Evolutionary conservation across 495 filamentous ascomycete genomes (phyloP).

Genomic region (Podospora pseudoanserina): DNA sequence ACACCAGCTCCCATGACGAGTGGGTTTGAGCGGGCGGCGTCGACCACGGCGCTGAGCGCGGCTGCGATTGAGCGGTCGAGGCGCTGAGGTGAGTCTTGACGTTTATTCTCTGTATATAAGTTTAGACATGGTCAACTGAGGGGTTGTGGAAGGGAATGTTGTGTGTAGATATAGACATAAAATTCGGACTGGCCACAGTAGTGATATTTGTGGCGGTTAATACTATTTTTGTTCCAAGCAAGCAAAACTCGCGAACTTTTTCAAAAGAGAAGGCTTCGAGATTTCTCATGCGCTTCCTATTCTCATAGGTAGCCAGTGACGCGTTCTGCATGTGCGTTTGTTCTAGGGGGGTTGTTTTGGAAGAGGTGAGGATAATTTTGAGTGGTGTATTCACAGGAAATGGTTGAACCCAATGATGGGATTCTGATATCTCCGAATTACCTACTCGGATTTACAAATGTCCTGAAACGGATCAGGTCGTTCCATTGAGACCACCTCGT

Average conservation of each 20-base stretch:
- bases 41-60: slow-evolving; percentile 29
- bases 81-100: slow-evolving; percentile 17
- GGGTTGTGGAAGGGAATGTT: background rate
- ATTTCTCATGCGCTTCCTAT: too few species aligned
- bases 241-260: background rate
- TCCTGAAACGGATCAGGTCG: too few species aligned
- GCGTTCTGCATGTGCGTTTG: too few species aligned
- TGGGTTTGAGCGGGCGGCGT: slow-evolving; percentile 29
- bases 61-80: slow-evolving; percentile 33
- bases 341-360: too few species aligned
- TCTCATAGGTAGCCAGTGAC: too few species aligned
- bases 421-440: too few species aligned
- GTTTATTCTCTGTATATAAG: slow-evolving; percentile 10
- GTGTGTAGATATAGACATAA: slow-evolving; percentile 17
- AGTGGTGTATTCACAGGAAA: background rate
- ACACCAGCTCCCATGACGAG: slow-evolving; percentile 60
- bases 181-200: background rate
- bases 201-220: background rate
- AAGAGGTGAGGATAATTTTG: too few species aligned
- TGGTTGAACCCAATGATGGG: background rate
- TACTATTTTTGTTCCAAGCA: background rate
- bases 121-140: slow-evolving; percentile 5
- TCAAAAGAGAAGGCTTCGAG: too few species aligned
- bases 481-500: too few species aligned
- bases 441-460: too few species aligned